These are phyloP conservation scores for Neoboletus magnificus DNA, from an alignment of 768 basidiomycete genomes.

Conservation along the genomic window DNA sequence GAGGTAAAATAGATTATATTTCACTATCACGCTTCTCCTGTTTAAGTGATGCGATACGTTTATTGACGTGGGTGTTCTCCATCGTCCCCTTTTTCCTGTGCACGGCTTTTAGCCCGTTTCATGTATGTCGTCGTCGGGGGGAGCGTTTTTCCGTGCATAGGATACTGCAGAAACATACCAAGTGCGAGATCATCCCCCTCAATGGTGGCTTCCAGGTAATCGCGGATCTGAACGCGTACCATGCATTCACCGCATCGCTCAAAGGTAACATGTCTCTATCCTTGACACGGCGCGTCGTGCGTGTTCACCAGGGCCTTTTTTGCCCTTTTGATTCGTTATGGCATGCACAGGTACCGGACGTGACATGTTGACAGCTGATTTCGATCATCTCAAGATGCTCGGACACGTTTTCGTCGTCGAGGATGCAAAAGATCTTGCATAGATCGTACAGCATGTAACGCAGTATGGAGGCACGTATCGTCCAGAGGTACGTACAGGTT, in stretches of 20 bases:
- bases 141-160: background rate
- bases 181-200: constrained; percentile 94
- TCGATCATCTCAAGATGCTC: constrained; percentile 93
- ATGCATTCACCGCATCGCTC: constrained; percentile 82
- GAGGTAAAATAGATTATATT: too few species aligned
- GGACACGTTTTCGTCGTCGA: constrained; percentile 95
- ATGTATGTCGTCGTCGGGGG: too few species aligned
- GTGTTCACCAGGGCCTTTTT: background rate
- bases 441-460: constrained; percentile 93
- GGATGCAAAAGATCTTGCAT: constrained; percentile 93
- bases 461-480: constrained; percentile 93
- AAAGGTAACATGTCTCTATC: constrained; percentile 51
- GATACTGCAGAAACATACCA: constrained; percentile 94
- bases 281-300: background rate
- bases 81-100: background rate
- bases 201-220: constrained; percentile 95
- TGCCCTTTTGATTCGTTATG: background rate
- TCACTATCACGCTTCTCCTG: too few species aligned
- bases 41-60: too few species aligned
- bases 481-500: constrained; percentile 75
- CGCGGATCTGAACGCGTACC: constrained; percentile 92
- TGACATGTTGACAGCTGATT: constrained; percentile 87
- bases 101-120: background rate
- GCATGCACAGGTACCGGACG: constrained; percentile 56
- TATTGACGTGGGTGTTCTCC: constrained; percentile 61